A percentile compares a stretch with the other conserved stretches of the same genome.
phyloP scores from a whole-genome alignment of 2,329 filamentous ascomycete genomes.

The Stemphylium beticola region DNA sequence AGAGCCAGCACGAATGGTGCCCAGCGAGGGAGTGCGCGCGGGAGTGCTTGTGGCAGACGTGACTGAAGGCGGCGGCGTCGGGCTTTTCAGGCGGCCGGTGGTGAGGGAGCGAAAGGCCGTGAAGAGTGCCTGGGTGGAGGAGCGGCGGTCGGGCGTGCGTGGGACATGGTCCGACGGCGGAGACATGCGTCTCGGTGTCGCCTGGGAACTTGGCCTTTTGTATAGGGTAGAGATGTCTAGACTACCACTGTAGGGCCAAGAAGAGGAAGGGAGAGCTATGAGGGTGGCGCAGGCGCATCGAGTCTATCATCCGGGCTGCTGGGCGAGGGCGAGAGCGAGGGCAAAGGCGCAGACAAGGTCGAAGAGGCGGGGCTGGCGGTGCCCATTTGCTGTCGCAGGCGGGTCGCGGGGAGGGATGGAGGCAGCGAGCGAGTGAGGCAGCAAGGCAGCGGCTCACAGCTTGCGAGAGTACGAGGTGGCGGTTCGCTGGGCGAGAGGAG shows the following conservation, averaged over 20 bases:
- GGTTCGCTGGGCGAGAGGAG: conserved; percentile 9
- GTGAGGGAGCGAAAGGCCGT: conserved; percentile 48
- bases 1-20: conserved; percentile 27
- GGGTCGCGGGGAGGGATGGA: conserved; percentile 1
- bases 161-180: conserved; percentile 43
- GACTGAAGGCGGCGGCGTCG: conserved; percentile 39
- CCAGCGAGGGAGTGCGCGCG: conserved; percentile 38
- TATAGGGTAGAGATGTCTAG: not conserved
- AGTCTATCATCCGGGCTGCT: conserved; percentile 24
- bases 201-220: not conserved
- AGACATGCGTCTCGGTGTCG: conserved; percentile 44
- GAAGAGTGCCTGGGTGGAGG: conserved; percentile 48
- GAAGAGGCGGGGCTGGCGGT: conserved; percentile 22
- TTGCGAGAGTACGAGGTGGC: not conserved
- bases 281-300: conserved; percentile 25
- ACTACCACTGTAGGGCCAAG: conserved; percentile 5
- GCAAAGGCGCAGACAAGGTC: not conserved
- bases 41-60: conserved; percentile 41
- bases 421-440: not conserved
- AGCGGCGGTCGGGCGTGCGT: conserved; percentile 47
- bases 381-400: conserved; percentile 21
- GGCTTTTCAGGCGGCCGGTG: conserved; percentile 43
- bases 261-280: conserved; percentile 11
- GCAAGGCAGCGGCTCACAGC: not conserved
- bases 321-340: not conserved